Conservation (phyloP, 768 basidiomycete species). For the Russula sp. region DNA sequence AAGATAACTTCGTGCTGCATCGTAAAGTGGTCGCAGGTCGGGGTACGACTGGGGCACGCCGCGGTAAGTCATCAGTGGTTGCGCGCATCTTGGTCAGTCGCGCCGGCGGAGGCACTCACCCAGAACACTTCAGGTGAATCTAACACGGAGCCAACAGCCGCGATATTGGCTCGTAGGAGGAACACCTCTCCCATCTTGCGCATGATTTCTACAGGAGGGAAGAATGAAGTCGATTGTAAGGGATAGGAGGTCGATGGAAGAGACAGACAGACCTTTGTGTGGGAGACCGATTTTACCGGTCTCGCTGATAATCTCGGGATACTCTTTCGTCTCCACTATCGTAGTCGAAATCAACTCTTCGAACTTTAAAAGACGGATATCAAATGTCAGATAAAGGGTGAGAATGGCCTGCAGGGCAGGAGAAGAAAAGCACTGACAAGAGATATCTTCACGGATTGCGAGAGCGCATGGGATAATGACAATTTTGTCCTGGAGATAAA, state of each 20-base stretch:
- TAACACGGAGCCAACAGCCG: slow-evolving; percentile 93
- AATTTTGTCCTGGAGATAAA: slow-evolving; percentile 76
- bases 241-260: no score
- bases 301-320: slow-evolving; percentile 89
- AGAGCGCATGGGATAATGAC: slow-evolving; percentile 89
- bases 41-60: slow-evolving; percentile 72
- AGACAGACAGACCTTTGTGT: slow-evolving; percentile 57
- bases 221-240: background rate
- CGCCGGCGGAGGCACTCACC: slow-evolving; percentile 44
- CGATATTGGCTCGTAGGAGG: slow-evolving; percentile 89
- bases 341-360: slow-evolving; percentile 90
- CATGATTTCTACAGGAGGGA: slow-evolving; percentile 73
- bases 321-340: slow-evolving; percentile 95
- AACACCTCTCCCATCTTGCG: slow-evolving; percentile 95
- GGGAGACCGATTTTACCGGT: slow-evolving; percentile 93
- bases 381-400: background rate
- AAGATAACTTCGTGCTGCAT: slow-evolving; percentile 88
- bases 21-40: slow-evolving; percentile 92
- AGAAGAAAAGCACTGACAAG: slow-evolving; percentile 47
- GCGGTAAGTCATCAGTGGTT: slow-evolving; percentile 3
- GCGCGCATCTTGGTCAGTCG: slow-evolving; percentile 27
- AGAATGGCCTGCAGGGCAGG: background rate
- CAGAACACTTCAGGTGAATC: slow-evolving; percentile 97
- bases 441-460: slow-evolving; percentile 97
- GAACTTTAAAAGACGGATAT: slow-evolving; percentile 50